Evolutionary conservation across 108 stramenopile species (phyloP), one percentile per base, ranked within the genome.

Genomic region (Skeletonema marinoi): DNA sequence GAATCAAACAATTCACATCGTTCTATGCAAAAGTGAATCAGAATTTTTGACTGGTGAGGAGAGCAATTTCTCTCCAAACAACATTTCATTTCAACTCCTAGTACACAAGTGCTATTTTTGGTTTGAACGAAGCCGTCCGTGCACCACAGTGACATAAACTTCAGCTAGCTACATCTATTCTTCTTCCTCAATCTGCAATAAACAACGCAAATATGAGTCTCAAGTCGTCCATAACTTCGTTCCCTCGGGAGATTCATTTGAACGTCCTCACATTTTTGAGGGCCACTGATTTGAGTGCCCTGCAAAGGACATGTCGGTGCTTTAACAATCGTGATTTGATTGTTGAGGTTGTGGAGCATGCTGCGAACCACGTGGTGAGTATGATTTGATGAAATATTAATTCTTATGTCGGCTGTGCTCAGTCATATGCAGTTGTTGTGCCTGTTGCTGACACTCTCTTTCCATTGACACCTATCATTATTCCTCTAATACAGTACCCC

Each of bases 241-340:
- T 95, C 44, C 92, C 94, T 9, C 64, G 70, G 16, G 92, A 92
- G 60, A 36, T 92, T 0, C 91, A 93, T 75, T 70, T 95, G 21
- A 70, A 90, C 41, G 85, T 93, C 25, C 65, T 96, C 11, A 92
- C 88, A n/a, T 96, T 77, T 78, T 83, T 96, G 30, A 73, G 96
- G 46, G 92, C 96, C 48, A 91, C 83, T 54, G 96, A 96, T 86
- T 77, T 94, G n/a, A 69, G 82, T 29, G 81, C 87, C 25, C 71
- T 96, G 16, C 92, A 93, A 59, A 80, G 84, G 41, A 87, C 90
- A 38, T 92, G 91, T 70, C 73, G 60, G 11, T 86, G 74, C 41
- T 94, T 92, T 70, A 80, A 88, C 64, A 71, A 88, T 59, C 83
- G 80, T 16, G 77, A 80, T 41, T 83, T 93, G 64, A 85, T 93